Conservation (phyloP, 2,329 filamentous ascomycete genomes). For the Stemphylium beticola region DNA sequence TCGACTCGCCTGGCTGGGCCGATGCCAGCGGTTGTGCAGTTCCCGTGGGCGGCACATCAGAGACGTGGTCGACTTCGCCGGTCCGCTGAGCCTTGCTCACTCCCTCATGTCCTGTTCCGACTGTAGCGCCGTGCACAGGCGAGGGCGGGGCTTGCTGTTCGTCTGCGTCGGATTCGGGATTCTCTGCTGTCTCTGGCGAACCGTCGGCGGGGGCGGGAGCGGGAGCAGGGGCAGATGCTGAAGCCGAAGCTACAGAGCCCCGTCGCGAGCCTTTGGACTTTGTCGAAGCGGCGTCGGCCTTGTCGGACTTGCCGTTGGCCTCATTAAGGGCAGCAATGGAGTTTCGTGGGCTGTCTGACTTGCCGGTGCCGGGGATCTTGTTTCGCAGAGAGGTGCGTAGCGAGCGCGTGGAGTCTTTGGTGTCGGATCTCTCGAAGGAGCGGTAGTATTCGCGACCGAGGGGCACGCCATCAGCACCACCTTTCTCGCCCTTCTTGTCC, state of each 20-base stretch:
- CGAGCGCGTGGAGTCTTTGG: slow-evolving; percentile 87
- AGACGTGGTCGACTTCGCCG: slow-evolving; percentile 93
- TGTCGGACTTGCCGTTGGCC: slow-evolving; percentile 64
- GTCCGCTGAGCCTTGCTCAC: slow-evolving; percentile 80
- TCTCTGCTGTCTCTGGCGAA: slow-evolving; percentile 39
- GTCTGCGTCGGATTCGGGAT: slow-evolving; percentile 40
- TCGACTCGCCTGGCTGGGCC: slow-evolving; percentile 84
- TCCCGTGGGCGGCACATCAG: slow-evolving; percentile 82
- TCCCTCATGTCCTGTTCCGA: slow-evolving; percentile 76
- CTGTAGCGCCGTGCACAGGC: slow-evolving; percentile 77
- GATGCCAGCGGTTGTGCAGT: slow-evolving; percentile 58
- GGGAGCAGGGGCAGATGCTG: slow-evolving; percentile 50
- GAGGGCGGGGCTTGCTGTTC: slow-evolving; percentile 71
- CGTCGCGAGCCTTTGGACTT: slow-evolving; percentile 60
- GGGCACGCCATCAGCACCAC: slow-evolving; percentile 60
- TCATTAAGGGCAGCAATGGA: slow-evolving; percentile 66
- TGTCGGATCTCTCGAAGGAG: slow-evolving; percentile 90
- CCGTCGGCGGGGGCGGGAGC: slow-evolving; percentile 2
- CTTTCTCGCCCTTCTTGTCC: slow-evolving; percentile 53
- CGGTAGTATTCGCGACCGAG: slow-evolving; percentile 78
- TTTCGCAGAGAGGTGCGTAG: slow-evolving; percentile 81
- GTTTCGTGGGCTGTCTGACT: slow-evolving; percentile 79
- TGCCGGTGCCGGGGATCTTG: slow-evolving; percentile 79
- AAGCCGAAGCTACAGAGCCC: slow-evolving; percentile 45
- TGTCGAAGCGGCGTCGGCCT: slow-evolving; percentile 75